Percentiles rank a stretch among this genome's conserved stretches.
These are phyloP conservation scores for Pyracantha coccinea DNA, from an alignment of 331 rosid genomes.

Conservation along the genomic window DNA sequence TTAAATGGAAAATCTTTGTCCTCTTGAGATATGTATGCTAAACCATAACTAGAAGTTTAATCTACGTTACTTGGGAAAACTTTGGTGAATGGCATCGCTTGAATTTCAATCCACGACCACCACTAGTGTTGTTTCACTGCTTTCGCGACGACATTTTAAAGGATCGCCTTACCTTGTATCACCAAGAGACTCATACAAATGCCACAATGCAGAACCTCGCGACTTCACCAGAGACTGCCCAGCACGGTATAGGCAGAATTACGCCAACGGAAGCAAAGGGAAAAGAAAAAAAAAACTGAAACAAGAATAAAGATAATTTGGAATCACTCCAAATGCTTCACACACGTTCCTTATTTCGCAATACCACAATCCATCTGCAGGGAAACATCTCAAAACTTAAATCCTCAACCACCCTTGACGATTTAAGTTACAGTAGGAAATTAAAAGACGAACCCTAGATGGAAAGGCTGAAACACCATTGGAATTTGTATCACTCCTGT, in stretches of 20 bases:
- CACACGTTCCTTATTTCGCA: too few species aligned
- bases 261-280: too few species aligned
- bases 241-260: background rate
- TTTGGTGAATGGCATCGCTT: background rate
- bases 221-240: background rate
- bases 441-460: background rate
- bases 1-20: background rate
- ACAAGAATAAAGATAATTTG: too few species aligned
- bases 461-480: background rate
- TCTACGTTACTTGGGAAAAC: background rate
- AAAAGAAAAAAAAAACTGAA: too few species aligned
- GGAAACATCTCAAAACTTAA: background rate
- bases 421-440: background rate
- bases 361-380: background rate
- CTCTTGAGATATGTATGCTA: background rate
- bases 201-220: background rate
- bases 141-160: background rate
- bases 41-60: background rate
- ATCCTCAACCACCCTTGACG: background rate
- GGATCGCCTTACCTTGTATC: background rate
- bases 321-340: too few species aligned
- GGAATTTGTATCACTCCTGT: background rate
- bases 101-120: background rate
- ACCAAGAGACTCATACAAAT: background rate
- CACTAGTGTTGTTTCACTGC: background rate